These are phyloP conservation scores for Salvia rosmarinus DNA, from an alignment of 257 asterid genomes.

Conservation along the genomic window DNA sequence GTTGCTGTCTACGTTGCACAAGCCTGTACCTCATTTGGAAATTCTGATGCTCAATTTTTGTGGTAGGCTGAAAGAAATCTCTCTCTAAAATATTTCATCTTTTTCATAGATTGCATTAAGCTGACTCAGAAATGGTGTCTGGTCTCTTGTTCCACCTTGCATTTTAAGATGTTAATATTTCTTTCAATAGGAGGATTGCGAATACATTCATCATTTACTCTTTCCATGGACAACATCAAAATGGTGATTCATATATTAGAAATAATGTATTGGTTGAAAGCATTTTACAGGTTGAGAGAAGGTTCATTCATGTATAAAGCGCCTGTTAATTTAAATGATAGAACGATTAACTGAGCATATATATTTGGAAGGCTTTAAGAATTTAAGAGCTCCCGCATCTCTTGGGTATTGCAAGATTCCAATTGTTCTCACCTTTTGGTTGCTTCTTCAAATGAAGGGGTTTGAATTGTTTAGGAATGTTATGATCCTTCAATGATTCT, in stretches of 20 bases:
- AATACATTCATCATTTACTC: conserved; percentile 29
- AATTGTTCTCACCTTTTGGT: conserved; percentile 20
- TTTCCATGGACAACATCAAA: conserved; percentile 19
- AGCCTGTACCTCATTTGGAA: conserved; percentile 57
- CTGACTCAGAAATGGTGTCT: conserved; percentile 17
- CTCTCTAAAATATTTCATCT: conserved; percentile 20
- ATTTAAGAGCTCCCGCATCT: conserved; percentile 18
- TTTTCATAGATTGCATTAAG: conserved; percentile 14
- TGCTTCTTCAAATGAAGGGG: too few species aligned
- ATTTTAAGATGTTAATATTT: conserved; percentile 21
- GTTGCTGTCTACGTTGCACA: conserved; percentile 62
- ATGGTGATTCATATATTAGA: conserved; percentile 15
- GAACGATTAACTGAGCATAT: neutral
- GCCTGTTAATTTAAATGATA: neutral
- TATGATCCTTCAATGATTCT: conserved; percentile 10
- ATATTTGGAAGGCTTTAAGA: conserved; percentile 10
- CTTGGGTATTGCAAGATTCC: neutral
- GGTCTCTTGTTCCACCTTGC: conserved; percentile 20
- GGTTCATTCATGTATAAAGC: conserved; percentile 10
- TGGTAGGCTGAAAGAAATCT: conserved; percentile 55
- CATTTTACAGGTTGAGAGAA: neutral
- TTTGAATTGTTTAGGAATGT: too few species aligned
- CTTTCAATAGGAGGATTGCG: neutral
- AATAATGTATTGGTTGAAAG: conserved; percentile 7
- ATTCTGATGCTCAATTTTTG: conserved; percentile 58